Evolutionary conservation across 306 rosid species (phyloP).

Genomic region (Canavalia gladiata): DNA sequence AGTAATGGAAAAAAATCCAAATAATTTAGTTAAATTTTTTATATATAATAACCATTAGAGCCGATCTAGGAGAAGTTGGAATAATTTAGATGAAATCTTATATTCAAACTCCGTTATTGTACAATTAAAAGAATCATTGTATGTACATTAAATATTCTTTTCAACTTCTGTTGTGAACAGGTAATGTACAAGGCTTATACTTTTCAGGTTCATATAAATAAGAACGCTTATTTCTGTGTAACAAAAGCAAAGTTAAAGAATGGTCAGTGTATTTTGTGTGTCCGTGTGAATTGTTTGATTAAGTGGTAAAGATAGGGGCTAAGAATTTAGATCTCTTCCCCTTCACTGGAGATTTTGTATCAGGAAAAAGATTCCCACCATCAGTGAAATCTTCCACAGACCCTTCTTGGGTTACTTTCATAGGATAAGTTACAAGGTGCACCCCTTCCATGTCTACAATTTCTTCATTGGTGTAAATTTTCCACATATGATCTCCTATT

Average conservation of each 20-base stretch:
- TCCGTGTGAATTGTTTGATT: conserved; percentile 26
- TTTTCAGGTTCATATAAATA: neutral
- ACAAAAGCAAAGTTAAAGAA: conserved; percentile 36
- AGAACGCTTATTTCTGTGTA: conserved; percentile 8
- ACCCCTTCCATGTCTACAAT: conserved; percentile 80
- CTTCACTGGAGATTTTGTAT: conserved; percentile 62
- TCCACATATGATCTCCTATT: conserved; percentile 74
- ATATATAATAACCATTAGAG: too few relatives aligned
- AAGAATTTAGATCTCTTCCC: conserved; percentile 75
- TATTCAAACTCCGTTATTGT: too few relatives aligned
- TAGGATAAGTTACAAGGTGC: conserved; percentile 83
- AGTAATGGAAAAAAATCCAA: too few relatives aligned
- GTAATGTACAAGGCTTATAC: neutral
- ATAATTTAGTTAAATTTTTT: too few relatives aligned
- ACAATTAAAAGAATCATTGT: too few relatives aligned
- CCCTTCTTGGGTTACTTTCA: conserved; percentile 64
- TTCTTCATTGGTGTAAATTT: conserved; percentile 63
- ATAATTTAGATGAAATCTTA: too few relatives aligned
- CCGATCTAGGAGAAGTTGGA: too few relatives aligned
- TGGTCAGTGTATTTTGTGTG: conserved; percentile 29
- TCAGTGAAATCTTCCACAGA: conserved; percentile 53
- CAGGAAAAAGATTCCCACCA: conserved; percentile 73
- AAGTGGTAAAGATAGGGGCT: conserved; percentile 76
- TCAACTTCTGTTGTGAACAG: neutral
- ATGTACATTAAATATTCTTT: neutral